Evolutionary conservation across 2,329 filamentous ascomycete species (phyloP).

Genomic region (Curvularia spicifera): DNA sequence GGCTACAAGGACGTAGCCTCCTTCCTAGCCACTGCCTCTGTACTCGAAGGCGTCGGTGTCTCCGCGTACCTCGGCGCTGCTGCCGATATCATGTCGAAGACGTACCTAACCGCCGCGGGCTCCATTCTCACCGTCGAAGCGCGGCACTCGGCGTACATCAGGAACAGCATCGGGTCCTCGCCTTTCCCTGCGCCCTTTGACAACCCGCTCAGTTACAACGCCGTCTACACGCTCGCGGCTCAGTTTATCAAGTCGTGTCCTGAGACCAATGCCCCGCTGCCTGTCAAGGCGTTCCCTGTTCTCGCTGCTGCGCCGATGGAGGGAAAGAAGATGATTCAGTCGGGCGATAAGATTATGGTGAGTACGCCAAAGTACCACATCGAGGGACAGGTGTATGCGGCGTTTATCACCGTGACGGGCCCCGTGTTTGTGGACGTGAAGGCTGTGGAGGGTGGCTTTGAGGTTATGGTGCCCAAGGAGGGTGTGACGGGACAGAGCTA

Average conservation of each 20-base stretch:
- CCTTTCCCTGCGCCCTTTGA: constrained; percentile 66
- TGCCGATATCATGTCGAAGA: constrained; percentile 61
- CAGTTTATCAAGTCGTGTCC: constrained; percentile 67
- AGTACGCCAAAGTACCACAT: constrained; percentile 27
- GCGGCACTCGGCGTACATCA: constrained; percentile 68
- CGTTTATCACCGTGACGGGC: constrained; percentile 34
- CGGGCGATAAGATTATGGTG: constrained; percentile 24
- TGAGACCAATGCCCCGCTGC: constrained; percentile 59
- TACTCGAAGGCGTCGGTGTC: constrained; percentile 64
- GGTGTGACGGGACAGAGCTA: constrained; percentile 36
- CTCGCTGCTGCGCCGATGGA: constrained; percentile 43
- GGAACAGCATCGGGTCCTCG: constrained; percentile 54
- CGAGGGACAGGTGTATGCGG: constrained; percentile 31
- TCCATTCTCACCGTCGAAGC: constrained; percentile 70
- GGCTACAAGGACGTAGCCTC: constrained; percentile 54
- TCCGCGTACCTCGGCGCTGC: constrained; percentile 69
- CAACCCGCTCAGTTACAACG: constrained; percentile 62
- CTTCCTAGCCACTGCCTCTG: constrained; percentile 60
- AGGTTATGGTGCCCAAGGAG: constrained; percentile 32
- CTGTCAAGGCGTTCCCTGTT: constrained; percentile 66
- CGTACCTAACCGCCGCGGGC: constrained; percentile 66
- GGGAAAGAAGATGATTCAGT: constrained; percentile 19
- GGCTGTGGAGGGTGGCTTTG: constrained; percentile 23
- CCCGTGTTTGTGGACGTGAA: constrained; percentile 29
- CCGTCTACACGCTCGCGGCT: constrained; percentile 69